A percentile compares a stretch with the other conserved stretches of the same genome.
Evolutionary conservation across 2,329 filamentous ascomycete genomes (phyloP).

Genomic region (Aspergillus texensis): DNA sequence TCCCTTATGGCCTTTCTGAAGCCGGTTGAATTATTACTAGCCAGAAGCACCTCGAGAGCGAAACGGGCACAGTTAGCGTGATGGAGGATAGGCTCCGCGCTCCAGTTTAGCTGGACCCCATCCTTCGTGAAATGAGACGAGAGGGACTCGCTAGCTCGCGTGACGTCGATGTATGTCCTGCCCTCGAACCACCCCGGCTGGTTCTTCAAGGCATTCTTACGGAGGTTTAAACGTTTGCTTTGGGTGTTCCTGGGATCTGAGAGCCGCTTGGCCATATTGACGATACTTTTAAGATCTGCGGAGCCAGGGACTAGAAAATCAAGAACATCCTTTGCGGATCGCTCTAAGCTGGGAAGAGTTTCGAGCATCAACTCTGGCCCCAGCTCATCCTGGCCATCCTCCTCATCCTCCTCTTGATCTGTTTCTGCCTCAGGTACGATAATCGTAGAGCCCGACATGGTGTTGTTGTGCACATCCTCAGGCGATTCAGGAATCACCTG

Average conservation of each 20-base stretch:
- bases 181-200: constrained; percentile 31
- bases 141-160: constrained; percentile 34
- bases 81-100: constrained; percentile 43
- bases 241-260: constrained; percentile 31
- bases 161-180: constrained; percentile 40
- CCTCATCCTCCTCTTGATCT: constrained; percentile 6
- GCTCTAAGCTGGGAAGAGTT: constrained; percentile 41
- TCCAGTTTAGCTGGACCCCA: constrained; percentile 28
- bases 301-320: constrained; percentile 38
- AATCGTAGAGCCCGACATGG: constrained; percentile 35
- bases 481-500: constrained; percentile 27
- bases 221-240: constrained; percentile 30
- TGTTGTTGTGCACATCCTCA: constrained; percentile 36
- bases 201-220: constrained; percentile 26
- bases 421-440: constrained; percentile 31
- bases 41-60: constrained; percentile 43
- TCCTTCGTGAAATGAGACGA: constrained; percentile 25
- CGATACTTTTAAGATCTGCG: constrained; percentile 28
- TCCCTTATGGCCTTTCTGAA: constrained; percentile 27
- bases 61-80: constrained; percentile 48
- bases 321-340: constrained; percentile 37
- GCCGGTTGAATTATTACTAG: constrained; percentile 23
- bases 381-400: constrained; percentile 19
- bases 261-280: constrained; percentile 33
- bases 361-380: constrained; percentile 43